A percentile compares a stretch with the other conserved stretches of the same genome.
Evolutionary conservation across 768 basidiomycete genomes (phyloP).

Genomic region (Tephrocybe sp.): DNA sequence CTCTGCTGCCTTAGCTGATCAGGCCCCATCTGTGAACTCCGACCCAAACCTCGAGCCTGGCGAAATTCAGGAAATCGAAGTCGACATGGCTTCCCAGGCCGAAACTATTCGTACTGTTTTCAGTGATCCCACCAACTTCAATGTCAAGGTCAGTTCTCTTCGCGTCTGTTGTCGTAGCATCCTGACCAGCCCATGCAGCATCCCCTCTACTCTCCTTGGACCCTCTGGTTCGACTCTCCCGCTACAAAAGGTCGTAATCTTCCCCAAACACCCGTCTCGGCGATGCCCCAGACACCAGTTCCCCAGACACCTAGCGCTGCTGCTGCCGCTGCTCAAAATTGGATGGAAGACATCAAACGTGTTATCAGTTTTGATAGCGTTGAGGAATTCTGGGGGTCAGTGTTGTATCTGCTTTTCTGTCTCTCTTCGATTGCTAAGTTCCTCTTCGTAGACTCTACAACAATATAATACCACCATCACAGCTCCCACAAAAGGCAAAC

Average conservation of each 20-base stretch:
- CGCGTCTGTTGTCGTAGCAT: background rate
- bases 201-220: constrained; percentile 93
- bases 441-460: constrained; percentile 72
- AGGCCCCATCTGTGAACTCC: constrained; percentile 23
- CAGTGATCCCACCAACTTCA: constrained; percentile 89
- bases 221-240: constrained; percentile 97
- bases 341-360: constrained; percentile 99
- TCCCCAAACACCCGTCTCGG: constrained; percentile 77
- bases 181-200: constrained; percentile 50
- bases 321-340: constrained; percentile 81
- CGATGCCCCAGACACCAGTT: constrained; percentile 73
- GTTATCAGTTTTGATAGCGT: constrained; percentile 96
- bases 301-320: constrained; percentile 69
- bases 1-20: constrained; percentile 66
- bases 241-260: constrained; percentile 87
- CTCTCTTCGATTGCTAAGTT: constrained; percentile 12
- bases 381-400: constrained; percentile 99
- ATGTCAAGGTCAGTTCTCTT: constrained; percentile 77
- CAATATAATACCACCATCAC: constrained; percentile 94
- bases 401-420: constrained; percentile 13
- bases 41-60: constrained; percentile 63
- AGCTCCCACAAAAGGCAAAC: constrained; percentile 93
- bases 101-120: constrained; percentile 90
- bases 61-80: constrained; percentile 83
- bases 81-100: constrained; percentile 80